Base-by-base conservation (phyloP, 345 rosid species). In the Eucalyptus coolabah region DNA sequence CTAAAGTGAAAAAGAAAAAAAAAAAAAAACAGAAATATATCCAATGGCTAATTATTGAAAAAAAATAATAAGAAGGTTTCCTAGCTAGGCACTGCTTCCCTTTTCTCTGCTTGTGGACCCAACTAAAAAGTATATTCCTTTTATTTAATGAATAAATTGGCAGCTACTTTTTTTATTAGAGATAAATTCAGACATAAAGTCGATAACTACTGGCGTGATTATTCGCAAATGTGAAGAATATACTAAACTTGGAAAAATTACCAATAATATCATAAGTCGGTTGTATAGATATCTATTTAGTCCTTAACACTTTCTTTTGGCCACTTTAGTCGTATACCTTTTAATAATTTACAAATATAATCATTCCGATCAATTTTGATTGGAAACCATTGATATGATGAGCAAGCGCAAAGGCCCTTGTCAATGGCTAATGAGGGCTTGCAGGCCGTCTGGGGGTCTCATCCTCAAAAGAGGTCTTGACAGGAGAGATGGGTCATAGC, bases 381-480 rank as follows among this genome's bases (percentile, higher is more conserved):
- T 6, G 0, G 67, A 60, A 12, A 60, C 14, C 1, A 0, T 26
- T 11, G n/a, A 26, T 60, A 30, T 0, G 5, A 53, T 0, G 10
- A 19, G 24, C 24, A 7, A 0, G 4, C 4, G 4, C 56, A 51
- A 51, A 51, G 9, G 23, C 1, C 56, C 56, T 18, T 51, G 56
- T 0, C 24, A 53, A 19, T 53, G 56, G 56, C 10, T 0, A 53
- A 2, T 7, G 24, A 8, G 56, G 56, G 56, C 56, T 53, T 53
- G 24, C 0, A 53, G 2, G 54, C 1, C 54, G 0, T 51, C 2
- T 51, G 16, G 3, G 17, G 51, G 6, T 50, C 16, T 49, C 6
- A 49, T 49, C 16, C 16, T 50, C 0, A 50, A 0, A 50, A 5
- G 51, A 50, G 18, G 18, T 50, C 53, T 50, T 50, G 53, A 50